Base-by-base conservation (phyloP, 1,284 basidiomycete species). In the Mycena sp. region DNA sequence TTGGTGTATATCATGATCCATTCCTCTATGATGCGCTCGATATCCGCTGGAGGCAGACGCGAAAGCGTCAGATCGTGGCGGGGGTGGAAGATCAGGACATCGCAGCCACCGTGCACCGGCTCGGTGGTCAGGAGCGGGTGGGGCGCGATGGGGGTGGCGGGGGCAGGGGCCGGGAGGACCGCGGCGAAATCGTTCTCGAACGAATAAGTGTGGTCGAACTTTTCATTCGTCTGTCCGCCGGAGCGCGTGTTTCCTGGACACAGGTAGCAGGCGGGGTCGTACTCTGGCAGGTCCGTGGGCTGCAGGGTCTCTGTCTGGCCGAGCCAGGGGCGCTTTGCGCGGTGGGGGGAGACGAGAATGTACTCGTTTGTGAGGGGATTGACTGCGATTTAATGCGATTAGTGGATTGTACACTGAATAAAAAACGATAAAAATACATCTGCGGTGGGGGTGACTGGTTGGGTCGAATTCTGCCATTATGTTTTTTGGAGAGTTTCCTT, bases 141-240 rank as follows among this genome's bases (percentile, higher is more conserved):
- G 0, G 84, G 79, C 0, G 86, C 77, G 2, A 77, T 70, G 2
- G 89, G 88, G 0, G 87, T 77, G 16, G 77, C 74, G 0, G 89
- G 91, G 13, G 81, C 81, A 0, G 89, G 89, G 10, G 86, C 82
- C 14, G 93, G 90, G 2, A 95, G 85, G 14, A 97, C 85, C 7
- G 96, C 95, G 18, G 96, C 90, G 78, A 92, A 98, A 79, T 97
- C 96, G 79, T 97, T 97, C 77, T 91, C 86, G 78, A 97, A 97
- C 13, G 88, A 83, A 79, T 87, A 92, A 3, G 93, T 96, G 22
- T 89, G 82, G 8, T 84, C 80, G 82, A 96, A 98, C 16, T 82
- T 74, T 3, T 90, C 91, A 78, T 96, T 98, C 70, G 81, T 79
- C 71, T 88, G 81, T 0, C 95, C 96, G 8, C 91, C 91, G 0